A percentile compares a stretch with the other conserved stretches of the same genome.
Evolutionary conservation across 176 grass and related monocot species (phyloP).

Genomic region (Poa annua): DNA sequence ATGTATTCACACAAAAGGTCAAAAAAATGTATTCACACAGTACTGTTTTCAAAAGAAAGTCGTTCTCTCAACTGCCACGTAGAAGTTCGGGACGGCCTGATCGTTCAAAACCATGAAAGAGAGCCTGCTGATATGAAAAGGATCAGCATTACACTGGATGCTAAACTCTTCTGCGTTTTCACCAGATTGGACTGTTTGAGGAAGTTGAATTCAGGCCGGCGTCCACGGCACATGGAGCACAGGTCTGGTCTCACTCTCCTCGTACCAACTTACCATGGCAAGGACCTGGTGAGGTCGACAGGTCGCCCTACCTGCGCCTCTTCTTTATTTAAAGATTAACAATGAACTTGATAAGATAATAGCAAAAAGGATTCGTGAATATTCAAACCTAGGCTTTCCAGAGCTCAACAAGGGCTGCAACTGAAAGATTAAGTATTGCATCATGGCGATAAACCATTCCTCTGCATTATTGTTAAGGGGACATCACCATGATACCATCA

Average conservation of each 20-base stretch:
- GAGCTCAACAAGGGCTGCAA: no score
- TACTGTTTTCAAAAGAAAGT: background rate
- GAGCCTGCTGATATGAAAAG: background rate
- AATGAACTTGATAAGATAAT: no score
- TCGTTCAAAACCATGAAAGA: background rate
- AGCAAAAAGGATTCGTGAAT: no score
- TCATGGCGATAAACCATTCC: no score
- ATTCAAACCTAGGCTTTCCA: no score
- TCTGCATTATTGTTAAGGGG: no score
- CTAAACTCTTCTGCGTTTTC: background rate
- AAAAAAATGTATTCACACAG: no score
- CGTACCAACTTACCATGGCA: background rate
- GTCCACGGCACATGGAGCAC: background rate
- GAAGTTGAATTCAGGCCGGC: background rate
- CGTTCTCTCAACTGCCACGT: background rate
- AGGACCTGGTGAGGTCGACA: background rate
- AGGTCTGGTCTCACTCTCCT: background rate
- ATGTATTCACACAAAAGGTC: no score
- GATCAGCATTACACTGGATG: background rate
- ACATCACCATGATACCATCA: no score
- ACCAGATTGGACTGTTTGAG: background rate
- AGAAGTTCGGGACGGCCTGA: background rate
- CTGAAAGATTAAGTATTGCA: no score
- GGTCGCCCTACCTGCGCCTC: background rate
- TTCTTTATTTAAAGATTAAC: no score